Conservation (phyloP, 306 rosid species). For the Dalbergia oliveri region DNA sequence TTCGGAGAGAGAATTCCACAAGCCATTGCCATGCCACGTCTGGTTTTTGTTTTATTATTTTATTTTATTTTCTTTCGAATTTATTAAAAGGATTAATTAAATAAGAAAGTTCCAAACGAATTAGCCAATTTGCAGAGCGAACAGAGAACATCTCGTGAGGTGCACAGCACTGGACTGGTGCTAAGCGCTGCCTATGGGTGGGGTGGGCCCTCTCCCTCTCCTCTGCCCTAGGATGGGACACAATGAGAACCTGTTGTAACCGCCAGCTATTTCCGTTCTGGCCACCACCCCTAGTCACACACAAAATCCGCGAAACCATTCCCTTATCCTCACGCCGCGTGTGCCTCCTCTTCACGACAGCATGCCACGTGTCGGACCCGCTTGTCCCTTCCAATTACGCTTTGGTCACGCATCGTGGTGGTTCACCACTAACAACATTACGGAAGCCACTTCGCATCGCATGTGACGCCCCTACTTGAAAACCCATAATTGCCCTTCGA, state of each 20-base stretch:
- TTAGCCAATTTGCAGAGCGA: conserved; percentile 1
- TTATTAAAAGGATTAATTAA: neutral
- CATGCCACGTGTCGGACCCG: conserved; percentile 52
- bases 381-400: conserved; percentile 18
- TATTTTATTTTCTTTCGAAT: neutral
- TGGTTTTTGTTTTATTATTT: no score
- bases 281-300: conserved; percentile 51
- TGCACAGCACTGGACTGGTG: neutral
- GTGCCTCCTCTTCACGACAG: neutral
- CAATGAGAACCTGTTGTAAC: conserved; percentile 60
- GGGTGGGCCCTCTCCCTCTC: conserved; percentile 47
- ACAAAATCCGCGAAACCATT: conserved; percentile 37
- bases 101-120: conserved; percentile 25
- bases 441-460: conserved; percentile 41
- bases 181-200: neutral
- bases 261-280: conserved; percentile 73
- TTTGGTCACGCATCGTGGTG: conserved; percentile 44
- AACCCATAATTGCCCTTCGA: conserved; percentile 43
- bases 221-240: conserved; percentile 32
- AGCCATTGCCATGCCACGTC: neutral
- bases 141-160: conserved; percentile 59
- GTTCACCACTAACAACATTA: conserved; percentile 31
- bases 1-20: conserved; percentile 43
- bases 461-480: neutral
- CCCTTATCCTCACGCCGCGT: conserved; percentile 53